Evolutionary conservation across 371 early-diverging fungal species (phyloP), one percentile per base, ranked within the genome.

Genomic region (Globomyces sp.): DNA sequence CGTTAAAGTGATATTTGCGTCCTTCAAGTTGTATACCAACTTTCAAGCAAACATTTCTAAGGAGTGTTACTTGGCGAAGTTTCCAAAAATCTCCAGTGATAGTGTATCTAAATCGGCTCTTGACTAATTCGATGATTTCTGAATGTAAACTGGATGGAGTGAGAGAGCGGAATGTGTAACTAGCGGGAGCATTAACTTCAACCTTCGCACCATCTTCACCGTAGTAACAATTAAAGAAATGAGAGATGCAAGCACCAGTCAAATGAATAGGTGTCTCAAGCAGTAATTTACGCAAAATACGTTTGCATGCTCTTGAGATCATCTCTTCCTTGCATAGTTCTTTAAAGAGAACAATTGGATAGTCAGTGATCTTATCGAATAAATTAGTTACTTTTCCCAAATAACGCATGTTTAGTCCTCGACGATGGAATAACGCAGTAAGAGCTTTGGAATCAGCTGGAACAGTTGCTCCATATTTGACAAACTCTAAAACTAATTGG

Each of bases 341-440:
- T 66, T 65, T n/a, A 36, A 45, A 39, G 48, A 43, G 46, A 8
- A 5, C 39, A 9, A 65, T 37, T 36, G 53, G 46, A 11, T 37
- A 39, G 55, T 83, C 87, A 24, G 87, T 78, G 65, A 84, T 78
- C 41, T 85, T 71, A 10, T 85, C 75, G 37, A 92, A 79, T 39
- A 89, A 61, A 13, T 75, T 68, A 24, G 87, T 87, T 24, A 94
- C 77, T 51, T 77, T 85, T 39, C 96, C 96, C 6, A 97, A 83
- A 71, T 95, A 96, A 59, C 97, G 87, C 93, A 96, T 94, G 80
- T 96, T 97, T 78, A 97, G 89, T 71, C 97, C 97, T 47, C 93
- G 92, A 58, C 87, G 88, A 71, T 97, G 97, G 86, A 97, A 87
- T 4, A 88, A 82, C 68, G 82, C 83, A n/a, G 90, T 87, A 53